These are phyloP conservation scores for Colletotrichum limetticola DNA, from an alignment of 2,329 filamentous ascomycete genomes.

Conservation along the genomic window DNA sequence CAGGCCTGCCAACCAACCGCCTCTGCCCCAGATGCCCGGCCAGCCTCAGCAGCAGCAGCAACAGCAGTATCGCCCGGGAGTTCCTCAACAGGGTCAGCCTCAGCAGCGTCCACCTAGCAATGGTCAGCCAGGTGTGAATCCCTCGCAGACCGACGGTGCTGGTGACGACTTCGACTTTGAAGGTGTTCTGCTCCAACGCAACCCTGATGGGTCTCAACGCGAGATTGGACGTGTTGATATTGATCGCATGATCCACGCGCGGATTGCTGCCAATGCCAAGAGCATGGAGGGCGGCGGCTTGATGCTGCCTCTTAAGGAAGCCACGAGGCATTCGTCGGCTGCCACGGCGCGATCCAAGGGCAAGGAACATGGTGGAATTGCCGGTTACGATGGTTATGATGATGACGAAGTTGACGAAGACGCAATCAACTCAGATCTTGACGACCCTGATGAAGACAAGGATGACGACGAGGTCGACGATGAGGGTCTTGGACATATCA, in stretches of 20 bases:
- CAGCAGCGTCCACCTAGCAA: slow-evolving; percentile 38
- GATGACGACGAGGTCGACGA: slow-evolving; percentile 90
- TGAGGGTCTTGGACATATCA: slow-evolving; percentile 85
- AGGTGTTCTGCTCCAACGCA: slow-evolving; percentile 68
- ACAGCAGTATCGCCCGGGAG: slow-evolving; percentile 25
- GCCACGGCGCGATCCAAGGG: slow-evolving; percentile 34
- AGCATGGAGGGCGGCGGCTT: slow-evolving; percentile 80
- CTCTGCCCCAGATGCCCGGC: slow-evolving; percentile 42
- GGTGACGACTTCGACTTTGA: slow-evolving; percentile 66
- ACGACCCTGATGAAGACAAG: slow-evolving; percentile 89
- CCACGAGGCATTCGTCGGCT: slow-evolving; percentile 49
- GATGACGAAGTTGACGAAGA: slow-evolving; percentile 81
- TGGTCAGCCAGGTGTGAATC: slow-evolving; percentile 40
- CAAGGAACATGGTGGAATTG: slow-evolving; percentile 48
- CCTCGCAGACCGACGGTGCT: slow-evolving; percentile 77
- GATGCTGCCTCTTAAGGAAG: slow-evolving; percentile 76
- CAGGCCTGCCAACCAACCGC: slow-evolving; percentile 42
- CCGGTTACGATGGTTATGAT: slow-evolving; percentile 73
- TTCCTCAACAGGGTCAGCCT: slow-evolving; percentile 43
- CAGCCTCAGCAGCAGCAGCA: slow-evolving; percentile 39
- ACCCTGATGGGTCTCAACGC: slow-evolving; percentile 62
- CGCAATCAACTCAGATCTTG: slow-evolving; percentile 97
- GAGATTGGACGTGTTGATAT: slow-evolving; percentile 72
- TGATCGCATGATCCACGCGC: slow-evolving; percentile 75
- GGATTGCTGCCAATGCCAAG: slow-evolving; percentile 73